These are phyloP conservation scores for Chlorella ohadii DNA, from an alignment of 139 green algal genomes.

Conservation along the genomic window DNA sequence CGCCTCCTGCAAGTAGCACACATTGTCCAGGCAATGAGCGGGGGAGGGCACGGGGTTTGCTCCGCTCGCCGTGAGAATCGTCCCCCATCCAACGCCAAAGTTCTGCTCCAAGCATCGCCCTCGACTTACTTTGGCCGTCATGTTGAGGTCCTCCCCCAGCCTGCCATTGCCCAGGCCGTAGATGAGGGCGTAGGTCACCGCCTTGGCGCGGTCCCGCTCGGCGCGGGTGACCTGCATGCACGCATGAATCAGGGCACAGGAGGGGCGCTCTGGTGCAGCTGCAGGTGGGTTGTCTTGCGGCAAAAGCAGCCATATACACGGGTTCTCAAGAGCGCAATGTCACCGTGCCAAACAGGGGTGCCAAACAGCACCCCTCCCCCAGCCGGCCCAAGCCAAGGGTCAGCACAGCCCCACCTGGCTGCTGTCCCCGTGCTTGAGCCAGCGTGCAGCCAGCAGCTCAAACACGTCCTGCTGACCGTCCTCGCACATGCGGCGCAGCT, in stretches of 20 bases:
- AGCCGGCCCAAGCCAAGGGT: too few relatives aligned
- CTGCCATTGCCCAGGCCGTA: background rate
- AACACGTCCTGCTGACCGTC: constrained; percentile 79
- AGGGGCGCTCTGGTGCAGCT: background rate
- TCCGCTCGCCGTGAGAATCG: too few relatives aligned
- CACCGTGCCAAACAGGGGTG: too few relatives aligned
- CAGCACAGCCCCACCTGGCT: constrained; percentile 48
- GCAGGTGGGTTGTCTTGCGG: background rate
- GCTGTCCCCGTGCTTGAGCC: constrained; percentile 45
- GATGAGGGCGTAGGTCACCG: background rate
- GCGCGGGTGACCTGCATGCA: background rate
- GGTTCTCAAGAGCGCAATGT: too few relatives aligned
- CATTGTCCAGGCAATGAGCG: too few relatives aligned
- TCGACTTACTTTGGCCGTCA: too few relatives aligned
- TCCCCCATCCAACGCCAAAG: too few relatives aligned
- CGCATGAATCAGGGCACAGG: background rate
- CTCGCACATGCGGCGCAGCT: constrained; percentile 65
- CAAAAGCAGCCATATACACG: too few relatives aligned
- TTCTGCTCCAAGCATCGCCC: too few relatives aligned
- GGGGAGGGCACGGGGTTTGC: too few relatives aligned
- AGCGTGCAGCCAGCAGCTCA: constrained; percentile 70
- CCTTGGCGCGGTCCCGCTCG: background rate
- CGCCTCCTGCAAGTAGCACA: background rate
- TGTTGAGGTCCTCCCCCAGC: background rate
- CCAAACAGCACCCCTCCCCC: too few relatives aligned